phyloP scores from a whole-genome alignment of 306 rosid species.

The Prunus dulcis region DNA sequence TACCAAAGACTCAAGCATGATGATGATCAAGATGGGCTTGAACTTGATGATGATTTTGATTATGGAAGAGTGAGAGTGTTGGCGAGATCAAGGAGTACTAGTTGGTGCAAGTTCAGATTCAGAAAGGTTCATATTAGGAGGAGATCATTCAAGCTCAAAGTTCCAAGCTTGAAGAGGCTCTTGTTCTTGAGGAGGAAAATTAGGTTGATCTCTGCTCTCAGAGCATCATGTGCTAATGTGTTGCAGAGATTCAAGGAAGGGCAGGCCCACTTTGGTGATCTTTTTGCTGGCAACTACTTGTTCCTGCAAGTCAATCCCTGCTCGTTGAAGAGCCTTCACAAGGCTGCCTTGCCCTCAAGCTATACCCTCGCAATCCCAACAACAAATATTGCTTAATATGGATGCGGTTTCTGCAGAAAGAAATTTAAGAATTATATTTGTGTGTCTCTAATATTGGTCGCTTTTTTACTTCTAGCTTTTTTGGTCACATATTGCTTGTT shows the following conservation, averaged over 20 bases:
- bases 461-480: too few species aligned
- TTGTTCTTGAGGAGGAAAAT: slow-evolving; percentile 51
- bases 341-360: not conserved
- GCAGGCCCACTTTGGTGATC: slow-evolving; percentile 62
- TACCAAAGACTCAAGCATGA: slow-evolving; percentile 50
- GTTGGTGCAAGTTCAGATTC: slow-evolving; percentile 35
- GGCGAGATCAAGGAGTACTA: slow-evolving; percentile 16
- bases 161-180: slow-evolving; percentile 55
- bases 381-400: not conserved
- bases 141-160: slow-evolving; percentile 49
- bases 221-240: slow-evolving; percentile 38
- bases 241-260: slow-evolving; percentile 56
- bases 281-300: slow-evolving; percentile 83
- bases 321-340: slow-evolving; percentile 39
- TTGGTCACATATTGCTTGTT: not conserved
- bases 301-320: slow-evolving; percentile 68
- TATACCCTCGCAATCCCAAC: not conserved
- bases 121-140: slow-evolving; percentile 22
- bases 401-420: too few species aligned
- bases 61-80: slow-evolving; percentile 15
- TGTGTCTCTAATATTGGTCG: not conserved
- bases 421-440: not conserved
- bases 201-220: slow-evolving; percentile 40
- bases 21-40: not conserved
- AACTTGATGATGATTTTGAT: slow-evolving; percentile 13